Conservation (phyloP, 306 rosid species). For the Leucaena leucocephala region DNA sequence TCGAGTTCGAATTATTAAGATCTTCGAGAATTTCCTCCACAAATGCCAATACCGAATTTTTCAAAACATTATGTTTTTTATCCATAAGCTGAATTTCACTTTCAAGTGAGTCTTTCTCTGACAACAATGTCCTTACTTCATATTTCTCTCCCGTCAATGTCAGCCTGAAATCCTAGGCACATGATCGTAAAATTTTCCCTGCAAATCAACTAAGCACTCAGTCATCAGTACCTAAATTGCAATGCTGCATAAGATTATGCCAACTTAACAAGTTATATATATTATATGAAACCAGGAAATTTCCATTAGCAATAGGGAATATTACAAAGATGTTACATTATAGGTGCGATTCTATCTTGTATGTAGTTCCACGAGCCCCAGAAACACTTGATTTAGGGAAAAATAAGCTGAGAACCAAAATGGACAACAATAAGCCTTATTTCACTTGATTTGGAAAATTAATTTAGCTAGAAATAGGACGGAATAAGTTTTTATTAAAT, state of each 20-base stretch:
- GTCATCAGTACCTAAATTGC: constrained; percentile 20
- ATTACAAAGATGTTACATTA: background rate
- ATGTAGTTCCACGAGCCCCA: background rate
- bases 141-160: constrained; percentile 45
- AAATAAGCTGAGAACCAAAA: constrained; percentile 2
- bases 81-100: constrained; percentile 58
- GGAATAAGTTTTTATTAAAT: constrained; percentile 19
- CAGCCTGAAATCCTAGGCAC: constrained; percentile 67
- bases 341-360: background rate
- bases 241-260: constrained; percentile 10
- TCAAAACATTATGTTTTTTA: constrained; percentile 56
- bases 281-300: constrained; percentile 7
- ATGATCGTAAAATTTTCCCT: constrained; percentile 58
- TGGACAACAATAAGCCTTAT: background rate
- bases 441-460: background rate
- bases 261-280: background rate
- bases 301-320: constrained; percentile 5
- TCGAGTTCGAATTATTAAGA: constrained; percentile 59
- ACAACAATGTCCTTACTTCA: constrained; percentile 43
- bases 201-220: background rate
- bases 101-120: constrained; percentile 63
- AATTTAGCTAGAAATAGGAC: constrained; percentile 24
- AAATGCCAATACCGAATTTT: constrained; percentile 65
- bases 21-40: constrained; percentile 73
- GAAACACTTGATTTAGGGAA: background rate